Evolutionary conservation across 164 flowering plant species (phyloP).

Genomic region (Euptelea pleiosperma): DNA sequence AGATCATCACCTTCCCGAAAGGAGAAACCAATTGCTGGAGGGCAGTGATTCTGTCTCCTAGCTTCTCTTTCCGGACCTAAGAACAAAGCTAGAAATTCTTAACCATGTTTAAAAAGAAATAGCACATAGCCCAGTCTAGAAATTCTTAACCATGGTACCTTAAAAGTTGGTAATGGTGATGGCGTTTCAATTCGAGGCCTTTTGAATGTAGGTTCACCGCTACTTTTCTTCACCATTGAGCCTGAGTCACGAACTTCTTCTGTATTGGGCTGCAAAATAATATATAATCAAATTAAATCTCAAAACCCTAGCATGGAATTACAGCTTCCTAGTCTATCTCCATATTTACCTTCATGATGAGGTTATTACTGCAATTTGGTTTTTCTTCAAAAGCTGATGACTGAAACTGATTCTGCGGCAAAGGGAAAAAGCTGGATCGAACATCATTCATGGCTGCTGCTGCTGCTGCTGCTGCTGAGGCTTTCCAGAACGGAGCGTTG

Average conservation of each 20-base stretch:
- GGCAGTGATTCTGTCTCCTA: conserved; percentile 99
- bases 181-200: conserved; percentile 64
- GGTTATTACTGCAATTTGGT: conserved; percentile 29
- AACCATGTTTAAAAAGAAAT: conserved; percentile 1
- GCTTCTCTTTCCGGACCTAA: conserved; percentile 94
- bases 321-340: too few relatives aligned
- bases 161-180: conserved; percentile 77
- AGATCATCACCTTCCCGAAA: conserved; percentile 82
- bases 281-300: conserved; percentile 2
- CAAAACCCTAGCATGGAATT: conserved; percentile 15
- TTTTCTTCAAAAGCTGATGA: conserved; percentile 33
- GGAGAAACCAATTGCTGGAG: conserved; percentile 98
- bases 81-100: conserved; percentile 10
- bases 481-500: conserved; percentile 41
- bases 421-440: conserved; percentile 17
- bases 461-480: too few relatives aligned
- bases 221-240: conserved; percentile 39
- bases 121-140: too few relatives aligned
- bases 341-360: conserved; percentile 42
- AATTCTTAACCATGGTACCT: too few relatives aligned
- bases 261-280: conserved; percentile 14
- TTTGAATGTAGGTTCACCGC: conserved; percentile 48
- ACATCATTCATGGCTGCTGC: conserved; percentile 14
- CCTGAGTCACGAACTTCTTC: conserved; percentile 44
- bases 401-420: conserved; percentile 25